Percentiles rank a stretch among this genome's conserved stretches.
phyloP scores from a whole-genome alignment of 306 rosid genomes.

The Trifolium subterraneum region DNA sequence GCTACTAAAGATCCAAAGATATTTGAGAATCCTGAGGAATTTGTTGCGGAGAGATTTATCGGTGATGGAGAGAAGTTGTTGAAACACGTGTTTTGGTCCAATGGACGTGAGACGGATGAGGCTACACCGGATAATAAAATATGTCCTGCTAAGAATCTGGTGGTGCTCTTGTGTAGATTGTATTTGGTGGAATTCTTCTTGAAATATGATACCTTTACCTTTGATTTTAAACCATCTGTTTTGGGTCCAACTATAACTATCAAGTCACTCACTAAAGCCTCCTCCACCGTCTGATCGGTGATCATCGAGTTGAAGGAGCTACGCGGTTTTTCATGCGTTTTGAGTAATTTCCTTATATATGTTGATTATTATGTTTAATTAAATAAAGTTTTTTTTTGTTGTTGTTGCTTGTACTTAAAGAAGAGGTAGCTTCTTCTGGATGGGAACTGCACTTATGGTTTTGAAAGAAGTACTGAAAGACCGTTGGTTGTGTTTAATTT shows the following conservation, averaged over 20 bases:
- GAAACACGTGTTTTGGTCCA: conserved; percentile 68
- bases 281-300: conserved; percentile 23
- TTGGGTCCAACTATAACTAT: conserved; percentile 56
- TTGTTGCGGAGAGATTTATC: conserved; percentile 52
- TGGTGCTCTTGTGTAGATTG: conserved; percentile 55
- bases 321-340: background rate
- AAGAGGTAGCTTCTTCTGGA: background rate
- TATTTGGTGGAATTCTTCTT: conserved; percentile 70
- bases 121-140: conserved; percentile 62
- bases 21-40: conserved; percentile 56
- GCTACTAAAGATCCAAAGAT: conserved; percentile 69
- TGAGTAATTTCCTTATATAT: background rate
- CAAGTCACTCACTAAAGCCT: conserved; percentile 53
- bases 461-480: background rate
- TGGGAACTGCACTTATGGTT: background rate
- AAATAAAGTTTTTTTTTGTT: background rate
- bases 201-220: conserved; percentile 56
- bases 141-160: conserved; percentile 63
- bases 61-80: conserved; percentile 52
- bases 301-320: background rate
- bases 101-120: conserved; percentile 63
- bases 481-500: background rate
- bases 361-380: background rate
- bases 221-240: conserved; percentile 40
- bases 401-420: background rate